Evolutionary conservation across 2,329 filamentous ascomycete species (phyloP).

Genomic region (Colletotrichum somersetense): DNA sequence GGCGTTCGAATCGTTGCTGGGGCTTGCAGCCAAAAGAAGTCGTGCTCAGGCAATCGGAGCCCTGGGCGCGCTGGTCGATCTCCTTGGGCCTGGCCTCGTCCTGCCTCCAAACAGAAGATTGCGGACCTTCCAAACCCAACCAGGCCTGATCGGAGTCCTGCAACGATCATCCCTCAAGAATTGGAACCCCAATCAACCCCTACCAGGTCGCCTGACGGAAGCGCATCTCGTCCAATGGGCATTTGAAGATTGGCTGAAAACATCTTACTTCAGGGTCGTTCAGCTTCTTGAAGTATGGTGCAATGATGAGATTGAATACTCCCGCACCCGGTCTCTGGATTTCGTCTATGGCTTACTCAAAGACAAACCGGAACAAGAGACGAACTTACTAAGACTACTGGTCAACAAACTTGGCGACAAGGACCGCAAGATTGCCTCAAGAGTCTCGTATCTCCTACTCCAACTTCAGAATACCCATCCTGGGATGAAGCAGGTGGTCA

Average conservation of each 20-base stretch:
- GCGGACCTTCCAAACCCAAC: constrained; percentile 82
- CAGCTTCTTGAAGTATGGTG: constrained; percentile 94
- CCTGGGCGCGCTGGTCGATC: constrained; percentile 92
- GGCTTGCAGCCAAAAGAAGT: constrained; percentile 90
- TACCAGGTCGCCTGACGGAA: constrained; percentile 81
- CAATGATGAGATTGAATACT: constrained; percentile 94
- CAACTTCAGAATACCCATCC: constrained; percentile 92
- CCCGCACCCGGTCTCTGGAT: constrained; percentile 86
- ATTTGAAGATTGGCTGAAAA: constrained; percentile 96
- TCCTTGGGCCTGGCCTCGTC: constrained; percentile 89
- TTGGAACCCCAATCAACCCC: constrained; percentile 77
- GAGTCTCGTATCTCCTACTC: constrained; percentile 92
- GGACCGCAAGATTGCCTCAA: constrained; percentile 94
- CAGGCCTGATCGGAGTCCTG: constrained; percentile 78
- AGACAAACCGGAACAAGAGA: constrained; percentile 97
- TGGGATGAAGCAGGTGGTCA: constrained; percentile 91
- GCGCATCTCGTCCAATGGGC: constrained; percentile 88
- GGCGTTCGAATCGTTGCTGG: constrained; percentile 86
- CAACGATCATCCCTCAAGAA: constrained; percentile 67
- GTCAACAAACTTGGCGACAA: constrained; percentile 98
- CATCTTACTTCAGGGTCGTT: constrained; percentile 91
- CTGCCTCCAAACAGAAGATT: constrained; percentile 87
- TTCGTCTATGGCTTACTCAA: constrained; percentile 93
- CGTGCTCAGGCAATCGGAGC: constrained; percentile 93
- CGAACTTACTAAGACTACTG: constrained; percentile 88